Evolutionary conservation across 805 yeast genomes (phyloP), one percentile per base, ranked within the genome.

Genomic region (Candida ipomoeae): DNA sequence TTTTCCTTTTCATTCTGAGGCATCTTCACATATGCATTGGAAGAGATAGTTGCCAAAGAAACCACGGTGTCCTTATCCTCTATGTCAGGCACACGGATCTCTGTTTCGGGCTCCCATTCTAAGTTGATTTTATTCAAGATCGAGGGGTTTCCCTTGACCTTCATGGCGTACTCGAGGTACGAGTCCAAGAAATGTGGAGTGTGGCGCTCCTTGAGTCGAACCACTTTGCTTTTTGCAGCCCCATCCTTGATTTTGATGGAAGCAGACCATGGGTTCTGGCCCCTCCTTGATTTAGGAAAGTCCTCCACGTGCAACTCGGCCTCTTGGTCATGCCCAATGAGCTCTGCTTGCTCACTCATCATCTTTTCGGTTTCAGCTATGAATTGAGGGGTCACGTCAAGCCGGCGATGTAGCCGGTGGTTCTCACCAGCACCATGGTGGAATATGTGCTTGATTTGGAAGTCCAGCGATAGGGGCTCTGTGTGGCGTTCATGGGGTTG

Each of bases 1-100:
- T 72, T 72, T 44, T 71, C 74, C 35, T 72, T 65, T 20, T 71
- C 75, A 21, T 83, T 79, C 5, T 69, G 62, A 3, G 97, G 97
- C 31, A 81, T 70, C 42, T 79, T 77, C 2, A 89, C 96, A 62
- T 92, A 94, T 2, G 98, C 97, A 64, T 94, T 87, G 1, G 96
- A 87, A 0, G 96, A 82, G 82, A 92, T 87, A 48, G 83, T 67
- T 0, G 97, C 98, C 39, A 92, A 68, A 1, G 87, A 70, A 2
- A 91, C 71, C 3, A 92, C 64, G 0, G 97, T 88, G 37, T 81
- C 82, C 48, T 78, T 79, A 65, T 91, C 96, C 1, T 82, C 70
- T 7, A 92, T 70, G 57, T 94, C 81, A 0, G 99, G 99, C 1
- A 86, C 78, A 1, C 72, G 47, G 1, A 84, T 74, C 15, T 68